Evolutionary conservation across 257 asterid genomes (phyloP).

Genomic region (Fraxinus excelsior): DNA sequence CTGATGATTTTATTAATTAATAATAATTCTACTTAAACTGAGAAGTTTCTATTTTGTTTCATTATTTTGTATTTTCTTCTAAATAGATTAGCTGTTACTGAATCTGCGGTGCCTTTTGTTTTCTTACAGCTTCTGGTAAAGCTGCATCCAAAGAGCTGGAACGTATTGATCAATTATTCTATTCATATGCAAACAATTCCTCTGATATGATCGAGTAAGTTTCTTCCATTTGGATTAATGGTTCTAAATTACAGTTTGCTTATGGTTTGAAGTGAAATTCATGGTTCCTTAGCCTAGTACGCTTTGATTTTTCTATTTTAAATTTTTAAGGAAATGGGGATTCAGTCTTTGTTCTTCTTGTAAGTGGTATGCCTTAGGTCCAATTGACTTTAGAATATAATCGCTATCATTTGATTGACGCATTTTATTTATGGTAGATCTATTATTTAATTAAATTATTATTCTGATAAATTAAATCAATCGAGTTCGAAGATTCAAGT

Average conservation of each 20-base stretch:
- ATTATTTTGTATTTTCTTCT: not conserved
- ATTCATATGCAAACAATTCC: conserved; percentile 52
- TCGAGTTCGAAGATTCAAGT: too few relatives aligned
- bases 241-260: not conserved
- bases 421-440: too few relatives aligned
- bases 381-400: too few relatives aligned
- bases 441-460: too few relatives aligned
- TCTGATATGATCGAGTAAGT: conserved; percentile 77
- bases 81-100: conserved; percentile 1
- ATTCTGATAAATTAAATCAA: too few relatives aligned
- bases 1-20: not conserved
- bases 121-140: conserved; percentile 65
- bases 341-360: not conserved
- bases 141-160: conserved; percentile 65
- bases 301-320: not conserved
- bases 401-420: too few relatives aligned
- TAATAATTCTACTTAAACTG: not conserved
- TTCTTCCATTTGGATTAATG: not conserved
- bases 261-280: not conserved
- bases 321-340: not conserved
- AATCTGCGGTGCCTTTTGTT: conserved; percentile 9
- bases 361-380: too few relatives aligned
- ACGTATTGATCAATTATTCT: conserved; percentile 63
- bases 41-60: not conserved
- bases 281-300: not conserved